These are phyloP conservation scores for Rhodotorula sp. DNA, from an alignment of 1,284 basidiomycete genomes.

Conservation along the genomic window DNA sequence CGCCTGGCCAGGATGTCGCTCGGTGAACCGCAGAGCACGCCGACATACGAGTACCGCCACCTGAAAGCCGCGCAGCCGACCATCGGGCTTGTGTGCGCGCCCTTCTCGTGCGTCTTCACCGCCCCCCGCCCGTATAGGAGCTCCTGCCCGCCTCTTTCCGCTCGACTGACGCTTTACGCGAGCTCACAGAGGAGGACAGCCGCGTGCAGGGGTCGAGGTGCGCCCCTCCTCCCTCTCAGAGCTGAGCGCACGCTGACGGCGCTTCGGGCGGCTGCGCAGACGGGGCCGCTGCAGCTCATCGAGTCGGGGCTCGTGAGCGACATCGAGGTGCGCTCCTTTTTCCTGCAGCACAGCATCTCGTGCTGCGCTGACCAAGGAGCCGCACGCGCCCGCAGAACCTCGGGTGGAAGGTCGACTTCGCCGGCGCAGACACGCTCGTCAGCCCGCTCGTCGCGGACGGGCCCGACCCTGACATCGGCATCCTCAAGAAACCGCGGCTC, in stretches of 20 bases:
- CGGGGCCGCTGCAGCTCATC: slow-evolving; percentile 80
- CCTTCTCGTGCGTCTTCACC: slow-evolving; percentile 43
- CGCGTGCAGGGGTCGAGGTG: slow-evolving; percentile 81
- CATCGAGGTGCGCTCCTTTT: slow-evolving; percentile 55
- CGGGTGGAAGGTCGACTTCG: slow-evolving; percentile 86
- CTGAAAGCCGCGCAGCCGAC: slow-evolving; percentile 28
- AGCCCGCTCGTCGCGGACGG: slow-evolving; percentile 59
- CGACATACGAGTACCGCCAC: slow-evolving; percentile 31
- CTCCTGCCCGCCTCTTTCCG: too few species aligned
- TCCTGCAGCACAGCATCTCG: background rate
- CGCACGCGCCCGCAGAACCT: slow-evolving; percentile 54
- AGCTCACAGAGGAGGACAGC: slow-evolving; percentile 54
- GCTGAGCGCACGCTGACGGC: background rate
- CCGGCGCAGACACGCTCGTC: slow-evolving; percentile 85
- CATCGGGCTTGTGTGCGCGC: slow-evolving; percentile 46
- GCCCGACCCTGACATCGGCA: slow-evolving; percentile 78
- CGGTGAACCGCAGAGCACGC: slow-evolving; percentile 11
- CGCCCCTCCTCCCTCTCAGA: background rate
- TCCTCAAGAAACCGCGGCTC: slow-evolving; percentile 80
- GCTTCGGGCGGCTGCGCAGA: slow-evolving; percentile 8
- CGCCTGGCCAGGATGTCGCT: slow-evolving; percentile 1
- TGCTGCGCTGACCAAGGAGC: background rate
- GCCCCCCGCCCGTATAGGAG: too few species aligned
- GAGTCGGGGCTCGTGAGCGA: slow-evolving; percentile 78
- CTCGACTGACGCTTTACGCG: background rate